Evolutionary conservation across 2,329 filamentous ascomycete genomes (phyloP).

Genomic region (Pseudogymnoascus sp.): DNA sequence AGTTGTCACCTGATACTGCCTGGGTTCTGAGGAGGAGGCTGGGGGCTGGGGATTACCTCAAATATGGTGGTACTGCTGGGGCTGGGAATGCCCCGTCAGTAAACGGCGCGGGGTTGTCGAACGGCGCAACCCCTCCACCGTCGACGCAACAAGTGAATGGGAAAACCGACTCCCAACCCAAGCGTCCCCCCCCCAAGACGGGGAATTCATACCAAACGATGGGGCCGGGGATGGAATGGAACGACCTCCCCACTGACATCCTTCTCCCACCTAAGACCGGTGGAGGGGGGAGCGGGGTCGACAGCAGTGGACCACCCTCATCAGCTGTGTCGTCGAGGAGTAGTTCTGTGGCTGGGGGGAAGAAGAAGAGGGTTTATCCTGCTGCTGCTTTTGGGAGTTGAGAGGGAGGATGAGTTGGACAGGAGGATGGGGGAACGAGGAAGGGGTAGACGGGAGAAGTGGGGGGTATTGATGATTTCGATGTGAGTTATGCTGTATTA

Average conservation of each 20-base stretch:
- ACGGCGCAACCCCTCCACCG: background rate
- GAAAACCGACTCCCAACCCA: background rate
- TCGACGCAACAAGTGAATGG: background rate
- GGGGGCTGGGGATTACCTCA: slow-evolving; percentile 15
- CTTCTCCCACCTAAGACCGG: slow-evolving; percentile 9
- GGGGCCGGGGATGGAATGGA: slow-evolving; percentile 55
- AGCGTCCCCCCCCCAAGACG: background rate
- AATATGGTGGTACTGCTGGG: background rate
- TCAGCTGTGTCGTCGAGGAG: slow-evolving; percentile 36
- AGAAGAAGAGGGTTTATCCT: slow-evolving; percentile 53
- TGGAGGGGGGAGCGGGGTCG: slow-evolving; percentile 29
- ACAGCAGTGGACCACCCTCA: background rate
- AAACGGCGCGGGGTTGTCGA: background rate
- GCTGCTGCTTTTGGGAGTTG: slow-evolving; percentile 45
- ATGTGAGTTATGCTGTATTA: too few species aligned
- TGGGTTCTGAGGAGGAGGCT: slow-evolving; percentile 46
- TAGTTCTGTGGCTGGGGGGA: slow-evolving; percentile 37
- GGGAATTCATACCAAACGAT: slow-evolving; percentile 36
- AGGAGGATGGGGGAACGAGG: background rate
- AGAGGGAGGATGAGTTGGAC: background rate
- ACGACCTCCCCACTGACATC: slow-evolving; percentile 55
- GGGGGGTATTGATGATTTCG: too few species aligned
- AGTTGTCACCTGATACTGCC: slow-evolving; percentile 51
- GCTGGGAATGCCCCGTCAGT: background rate
- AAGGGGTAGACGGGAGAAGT: background rate